Percentiles rank a stretch among this genome's conserved stretches.
phyloP scores from a whole-genome alignment of 2,329 filamentous ascomycete species.

The Claviceps spartinae region DNA sequence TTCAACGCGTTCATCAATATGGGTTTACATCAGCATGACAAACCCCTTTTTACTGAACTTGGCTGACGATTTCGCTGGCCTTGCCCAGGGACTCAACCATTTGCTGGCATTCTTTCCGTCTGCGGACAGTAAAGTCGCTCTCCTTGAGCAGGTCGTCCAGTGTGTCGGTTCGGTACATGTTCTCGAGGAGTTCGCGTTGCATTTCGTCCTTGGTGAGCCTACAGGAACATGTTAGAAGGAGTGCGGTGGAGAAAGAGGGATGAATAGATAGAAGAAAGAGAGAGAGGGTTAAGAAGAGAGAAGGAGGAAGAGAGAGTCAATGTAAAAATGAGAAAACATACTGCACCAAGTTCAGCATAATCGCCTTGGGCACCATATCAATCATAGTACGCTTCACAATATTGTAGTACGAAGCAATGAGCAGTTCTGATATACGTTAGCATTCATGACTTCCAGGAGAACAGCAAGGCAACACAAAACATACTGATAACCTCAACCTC shows the following conservation, averaged over 20 bases:
- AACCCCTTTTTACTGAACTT: conserved; percentile 40
- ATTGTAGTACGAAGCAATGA: conserved; percentile 95
- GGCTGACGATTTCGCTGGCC: conserved; percentile 91
- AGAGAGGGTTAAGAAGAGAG: not conserved
- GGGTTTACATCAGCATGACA: not conserved
- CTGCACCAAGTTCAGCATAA: conserved; percentile 95
- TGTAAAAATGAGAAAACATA: conserved; percentile 36
- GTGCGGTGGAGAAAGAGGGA: not conserved
- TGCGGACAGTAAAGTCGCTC: conserved; percentile 87
- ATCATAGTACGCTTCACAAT: conserved; percentile 98
- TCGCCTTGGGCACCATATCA: conserved; percentile 98
- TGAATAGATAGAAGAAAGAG: no score
- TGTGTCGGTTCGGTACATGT: conserved; percentile 88
- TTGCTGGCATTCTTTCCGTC: conserved; percentile 95
- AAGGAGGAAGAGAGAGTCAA: no score
- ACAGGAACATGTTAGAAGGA: conserved; percentile 3
- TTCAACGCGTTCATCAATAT: not conserved
- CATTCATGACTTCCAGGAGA: not conserved
- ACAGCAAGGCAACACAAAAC: conserved; percentile 20
- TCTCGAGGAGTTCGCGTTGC: conserved; percentile 91
- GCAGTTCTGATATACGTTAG: conserved; percentile 48
- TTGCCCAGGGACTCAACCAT: conserved; percentile 91
- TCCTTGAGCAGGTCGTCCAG: conserved; percentile 94
- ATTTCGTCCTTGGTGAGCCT: conserved; percentile 96
- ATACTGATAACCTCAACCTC: conserved; percentile 97